These are phyloP conservation scores for Leccinum uliginosum DNA, from an alignment of 768 basidiomycete genomes.

Conservation along the genomic window DNA sequence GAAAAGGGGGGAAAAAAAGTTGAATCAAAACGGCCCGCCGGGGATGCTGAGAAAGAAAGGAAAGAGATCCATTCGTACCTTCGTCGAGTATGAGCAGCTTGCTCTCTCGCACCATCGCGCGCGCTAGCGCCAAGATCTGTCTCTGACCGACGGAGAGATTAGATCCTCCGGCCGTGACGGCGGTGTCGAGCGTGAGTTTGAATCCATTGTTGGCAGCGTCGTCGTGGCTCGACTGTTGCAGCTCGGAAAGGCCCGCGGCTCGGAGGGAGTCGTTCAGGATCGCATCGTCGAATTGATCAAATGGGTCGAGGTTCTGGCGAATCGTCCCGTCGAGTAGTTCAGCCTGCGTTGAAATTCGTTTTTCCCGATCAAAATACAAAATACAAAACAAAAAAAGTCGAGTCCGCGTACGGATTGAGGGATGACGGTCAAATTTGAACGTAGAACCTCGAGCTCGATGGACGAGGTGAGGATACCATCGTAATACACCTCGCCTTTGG, in stretches of 20 bases:
- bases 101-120: slow-evolving; percentile 38
- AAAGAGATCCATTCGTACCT: slow-evolving; percentile 17
- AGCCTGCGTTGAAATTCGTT: slow-evolving; percentile 14
- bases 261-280: slow-evolving; percentile 38
- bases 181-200: slow-evolving; percentile 40
- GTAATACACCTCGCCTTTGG: slow-evolving; percentile 47
- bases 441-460: slow-evolving; percentile 52
- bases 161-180: slow-evolving; percentile 34
- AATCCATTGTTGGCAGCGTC: neutral
- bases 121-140: slow-evolving; percentile 44
- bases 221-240: slow-evolving; percentile 17
- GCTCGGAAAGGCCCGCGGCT: slow-evolving; percentile 34
- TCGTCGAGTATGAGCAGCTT: slow-evolving; percentile 47
- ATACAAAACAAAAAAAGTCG: too few species aligned
- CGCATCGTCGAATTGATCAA: slow-evolving; percentile 43
- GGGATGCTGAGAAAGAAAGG: too few species aligned
- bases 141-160: slow-evolving; percentile 43
- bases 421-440: slow-evolving; percentile 59
- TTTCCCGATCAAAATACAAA: neutral
- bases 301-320: slow-evolving; percentile 48
- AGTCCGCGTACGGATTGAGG: slow-evolving; percentile 33
- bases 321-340: slow-evolving; percentile 39
- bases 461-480: slow-evolving; percentile 47
- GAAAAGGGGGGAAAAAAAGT: too few species aligned
- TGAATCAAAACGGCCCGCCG: neutral